These are phyloP conservation scores for Aristolochia contorta DNA, from an alignment of 164 flowering plant species.

Conservation along the genomic window DNA sequence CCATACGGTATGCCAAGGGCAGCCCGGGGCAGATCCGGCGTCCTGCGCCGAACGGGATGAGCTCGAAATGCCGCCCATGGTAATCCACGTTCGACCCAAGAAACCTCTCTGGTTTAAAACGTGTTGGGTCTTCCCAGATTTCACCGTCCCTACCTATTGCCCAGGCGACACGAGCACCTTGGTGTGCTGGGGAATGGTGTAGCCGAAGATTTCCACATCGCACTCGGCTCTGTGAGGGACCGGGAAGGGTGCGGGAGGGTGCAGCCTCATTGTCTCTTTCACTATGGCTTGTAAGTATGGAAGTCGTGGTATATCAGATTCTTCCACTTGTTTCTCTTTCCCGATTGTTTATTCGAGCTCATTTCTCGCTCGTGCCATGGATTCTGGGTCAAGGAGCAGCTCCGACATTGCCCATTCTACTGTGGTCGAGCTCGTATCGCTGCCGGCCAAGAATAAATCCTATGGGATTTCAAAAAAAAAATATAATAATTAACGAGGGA, in stretches of 20 bases:
- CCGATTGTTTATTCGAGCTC: background rate
- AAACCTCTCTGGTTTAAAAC: conserved; percentile 32
- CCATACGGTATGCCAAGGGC: conserved; percentile 9
- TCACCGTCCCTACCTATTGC: conserved; percentile 26
- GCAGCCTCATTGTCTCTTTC: conserved; percentile 13
- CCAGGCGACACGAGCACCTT: conserved; percentile 31
- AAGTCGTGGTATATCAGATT: conserved; percentile 10
- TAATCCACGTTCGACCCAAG: conserved; percentile 5
- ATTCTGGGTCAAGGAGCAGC: conserved; percentile 1
- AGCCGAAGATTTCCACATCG: conserved; percentile 23
- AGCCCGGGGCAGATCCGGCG: conserved; percentile 15
- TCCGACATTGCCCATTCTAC: conserved; percentile 9
- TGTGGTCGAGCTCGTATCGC: background rate
- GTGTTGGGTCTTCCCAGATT: conserved; percentile 18
- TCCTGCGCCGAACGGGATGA: conserved; percentile 16
- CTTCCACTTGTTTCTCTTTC: conserved; percentile 1
- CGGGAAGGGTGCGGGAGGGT: conserved; percentile 12
- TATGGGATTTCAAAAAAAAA: no score
- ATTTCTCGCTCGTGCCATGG: background rate
- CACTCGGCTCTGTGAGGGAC: conserved; percentile 15
- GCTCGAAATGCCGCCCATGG: conserved; percentile 2
- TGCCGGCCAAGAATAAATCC: background rate
- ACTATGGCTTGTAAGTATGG: conserved; percentile 17
- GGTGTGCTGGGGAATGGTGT: conserved; percentile 21
- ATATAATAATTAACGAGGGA: background rate